Evolutionary conservation across 805 yeast genomes (phyloP), one percentile per base, ranked within the genome.

Genomic region (Ogataea nonfermentans): DNA sequence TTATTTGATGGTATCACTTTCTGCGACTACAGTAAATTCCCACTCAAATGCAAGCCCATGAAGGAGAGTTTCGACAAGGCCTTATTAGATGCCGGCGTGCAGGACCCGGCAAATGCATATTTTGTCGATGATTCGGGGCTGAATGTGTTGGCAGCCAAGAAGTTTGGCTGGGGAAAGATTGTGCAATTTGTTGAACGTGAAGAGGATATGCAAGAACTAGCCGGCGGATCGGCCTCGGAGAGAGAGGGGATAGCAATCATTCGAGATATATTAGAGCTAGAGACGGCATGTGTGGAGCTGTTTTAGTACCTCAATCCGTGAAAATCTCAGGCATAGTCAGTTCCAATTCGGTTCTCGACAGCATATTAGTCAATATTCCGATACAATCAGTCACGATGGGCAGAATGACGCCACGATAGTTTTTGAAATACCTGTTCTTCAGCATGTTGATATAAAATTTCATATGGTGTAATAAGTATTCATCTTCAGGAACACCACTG

Each of bases 41-140:
- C 84, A 5, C 70, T 91, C 42, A 65, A 82, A 23, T 93, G 98
- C 66, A 91, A 91, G 65, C 99, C 99, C n/a, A 86, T 85, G 79
- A 65, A 69, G 13, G 69, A 65, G 38, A 79, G 81, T 53, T 91
- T 81, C 56, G 71, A 74, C 25, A 73, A 69, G 40, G 85, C 84
- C n/a, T 70, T 87, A 63, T 43, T 55, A 7, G 76, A 80, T 32
- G 81, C 95, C 22, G 81, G 83, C 16, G 76, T 77, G 9, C 57
- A 64, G 9, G 65, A 68, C 41, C 63, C 72, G 39, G 34, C 48
- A 56, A 72, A 70, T 47, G 80, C 79, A 11, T 83, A 81, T 61
- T 93, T 86, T 55, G 79, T 91, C 9, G 99, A 91, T 62, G 99
- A 91, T 61, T 82, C 95, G 41, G 84, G 77, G 35, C 68, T 79